A percentile compares a stretch with the other conserved stretches of the same genome.
Evolutionary conservation across 441 rosid genomes (phyloP).

Genomic region (Bruguiera hainesii): DNA sequence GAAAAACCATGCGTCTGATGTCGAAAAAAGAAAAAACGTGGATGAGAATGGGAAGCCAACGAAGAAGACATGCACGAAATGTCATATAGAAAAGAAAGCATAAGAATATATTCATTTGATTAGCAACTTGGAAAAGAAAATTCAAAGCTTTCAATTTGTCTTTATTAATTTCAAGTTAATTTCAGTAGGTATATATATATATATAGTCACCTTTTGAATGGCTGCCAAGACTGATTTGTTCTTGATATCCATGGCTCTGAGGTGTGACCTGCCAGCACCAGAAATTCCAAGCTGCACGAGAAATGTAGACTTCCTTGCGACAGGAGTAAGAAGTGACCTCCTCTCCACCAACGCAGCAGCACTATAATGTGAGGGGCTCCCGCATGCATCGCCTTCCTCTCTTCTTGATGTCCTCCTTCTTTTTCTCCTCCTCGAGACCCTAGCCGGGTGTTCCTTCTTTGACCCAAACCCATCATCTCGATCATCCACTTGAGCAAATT

Average conservation of each 20-base stretch:
- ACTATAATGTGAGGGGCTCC: conserved; percentile 22
- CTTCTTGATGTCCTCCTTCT: conserved; percentile 16
- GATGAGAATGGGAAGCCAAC: neutral
- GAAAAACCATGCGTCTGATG: neutral
- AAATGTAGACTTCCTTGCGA: conserved; percentile 39
- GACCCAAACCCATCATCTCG: conserved; percentile 14
- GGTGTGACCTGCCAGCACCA: conserved; percentile 36
- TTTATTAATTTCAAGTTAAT: too few relatives aligned
- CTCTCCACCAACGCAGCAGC: conserved; percentile 42
- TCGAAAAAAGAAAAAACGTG: neutral
- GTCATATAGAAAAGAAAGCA: too few relatives aligned
- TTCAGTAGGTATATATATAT: too few relatives aligned
- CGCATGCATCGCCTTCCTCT: conserved; percentile 18
- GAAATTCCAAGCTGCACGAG: conserved; percentile 46
- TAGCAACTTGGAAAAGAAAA: neutral
- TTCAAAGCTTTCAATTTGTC: too few relatives aligned
- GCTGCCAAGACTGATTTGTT: conserved; percentile 54
- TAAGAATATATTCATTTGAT: too few relatives aligned
- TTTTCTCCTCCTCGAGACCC: conserved; percentile 43
- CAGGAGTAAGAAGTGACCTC: conserved; percentile 52
- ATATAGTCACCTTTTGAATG: conserved; percentile 47
- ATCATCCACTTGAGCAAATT: conserved; percentile 49
- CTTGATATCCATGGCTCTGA: conserved; percentile 35
- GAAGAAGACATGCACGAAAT: too few relatives aligned
- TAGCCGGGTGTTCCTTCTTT: conserved; percentile 17